These are phyloP conservation scores for Talaromyces borbonicus DNA, from an alignment of 495 filamentous ascomycete genomes.

Conservation along the genomic window DNA sequence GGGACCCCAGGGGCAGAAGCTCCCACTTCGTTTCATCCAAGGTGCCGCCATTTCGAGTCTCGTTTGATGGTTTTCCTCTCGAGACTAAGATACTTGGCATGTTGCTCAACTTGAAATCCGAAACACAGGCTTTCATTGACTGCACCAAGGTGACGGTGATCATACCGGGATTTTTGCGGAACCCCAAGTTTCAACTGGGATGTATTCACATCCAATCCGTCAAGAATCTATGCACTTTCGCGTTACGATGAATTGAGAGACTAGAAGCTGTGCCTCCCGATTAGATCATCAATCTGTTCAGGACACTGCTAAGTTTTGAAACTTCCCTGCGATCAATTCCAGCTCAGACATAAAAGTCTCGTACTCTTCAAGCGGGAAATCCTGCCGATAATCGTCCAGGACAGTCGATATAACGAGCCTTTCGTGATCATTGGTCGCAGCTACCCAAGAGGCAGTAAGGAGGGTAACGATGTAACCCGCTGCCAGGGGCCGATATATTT, in stretches of 20 bases:
- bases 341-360: background rate
- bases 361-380: constrained; percentile 11
- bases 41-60: too few species aligned
- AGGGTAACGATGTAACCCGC: constrained; percentile 22
- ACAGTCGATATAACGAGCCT: constrained; percentile 8
- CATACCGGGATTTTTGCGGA: too few species aligned
- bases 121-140: too few species aligned
- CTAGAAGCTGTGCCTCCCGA: background rate
- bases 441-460: constrained; percentile 20
- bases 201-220: too few species aligned
- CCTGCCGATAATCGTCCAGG: constrained; percentile 20
- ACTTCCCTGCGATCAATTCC: background rate
- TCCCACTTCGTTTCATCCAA: too few species aligned
- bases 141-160: too few species aligned
- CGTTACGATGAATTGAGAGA: background rate
- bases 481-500: constrained; percentile 24
- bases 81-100: too few species aligned
- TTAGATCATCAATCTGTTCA: background rate
- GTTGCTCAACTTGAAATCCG: too few species aligned
- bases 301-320: background rate
- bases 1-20: too few species aligned
- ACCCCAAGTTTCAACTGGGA: too few species aligned
- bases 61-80: too few species aligned
- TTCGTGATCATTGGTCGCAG: constrained; percentile 13
- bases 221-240: too few species aligned